Base-by-base conservation (phyloP, 1,284 basidiomycete species). In the Mycena sp. region DNA sequence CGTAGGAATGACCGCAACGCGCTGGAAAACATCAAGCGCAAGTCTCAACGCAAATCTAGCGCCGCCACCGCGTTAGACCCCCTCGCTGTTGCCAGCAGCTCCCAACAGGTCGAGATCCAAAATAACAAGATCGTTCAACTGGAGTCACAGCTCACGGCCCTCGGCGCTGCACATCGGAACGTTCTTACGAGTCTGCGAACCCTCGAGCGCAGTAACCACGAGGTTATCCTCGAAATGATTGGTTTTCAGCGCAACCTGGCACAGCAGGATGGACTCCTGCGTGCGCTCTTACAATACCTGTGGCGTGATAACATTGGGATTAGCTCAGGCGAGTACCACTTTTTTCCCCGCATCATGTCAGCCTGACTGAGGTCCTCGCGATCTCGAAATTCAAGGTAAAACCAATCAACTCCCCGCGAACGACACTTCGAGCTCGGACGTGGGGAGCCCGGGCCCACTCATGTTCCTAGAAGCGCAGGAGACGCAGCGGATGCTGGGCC, bases 21-120 rank as follows among this genome's bases (percentile, higher is more conserved):
- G 18, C 90, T 98, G 65, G 96, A 98, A 80, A 95, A 96, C 78
- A 98, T 98, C 84, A 96, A 96, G 83, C 93, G 96, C 75, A 97
- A 97, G 83, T 87, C 89, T 14, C 88, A 89, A 67, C 90, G 91
- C 72, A 93, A 92, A 82, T 79, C 83, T 20, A 73, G 67, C 11
- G 75, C 75, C 65, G 73, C 76, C 50, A 71, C 68, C 69, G 71
- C 72, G 74, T 80, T 67, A 55, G 14, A 50, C 14, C 57, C 59
- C 38, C 25, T 59, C 34, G 30, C 56, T 18, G 30, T 57, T 8
- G 65, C 57, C 25, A 30, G 41, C 46, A 64, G 64, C 37, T 70
- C 67, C 57, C 16, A 30, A 62, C 41, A 63, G 30, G 50, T 22
- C 34, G 57, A 60, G 10, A n/a, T 41, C 34, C 59, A 46, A 67